Evolutionary conservation across 2,329 filamentous ascomycete species (phyloP).

Genomic region (Chalara sp.): DNA sequence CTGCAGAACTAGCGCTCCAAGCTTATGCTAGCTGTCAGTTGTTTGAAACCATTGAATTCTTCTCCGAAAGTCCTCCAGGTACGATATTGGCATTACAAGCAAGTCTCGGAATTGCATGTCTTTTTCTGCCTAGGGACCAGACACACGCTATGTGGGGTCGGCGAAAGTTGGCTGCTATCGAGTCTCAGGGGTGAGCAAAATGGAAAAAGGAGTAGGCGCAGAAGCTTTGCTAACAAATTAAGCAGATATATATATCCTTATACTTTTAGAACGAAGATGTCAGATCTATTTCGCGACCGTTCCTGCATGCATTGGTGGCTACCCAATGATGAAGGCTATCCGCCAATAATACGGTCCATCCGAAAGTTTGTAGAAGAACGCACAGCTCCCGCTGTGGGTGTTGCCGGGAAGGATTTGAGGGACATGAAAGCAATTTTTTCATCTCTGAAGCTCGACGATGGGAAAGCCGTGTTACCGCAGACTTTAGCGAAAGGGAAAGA

Average conservation of each 20-base stretch:
- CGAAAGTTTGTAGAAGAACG: slow-evolving; percentile 77
- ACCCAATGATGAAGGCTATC: slow-evolving; percentile 71
- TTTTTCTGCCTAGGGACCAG: slow-evolving; percentile 73
- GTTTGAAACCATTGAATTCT: slow-evolving; percentile 71
- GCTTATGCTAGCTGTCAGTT: slow-evolving; percentile 69
- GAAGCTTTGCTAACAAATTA: slow-evolving; percentile 5
- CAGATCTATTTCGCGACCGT: slow-evolving; percentile 65
- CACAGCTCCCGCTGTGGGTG: slow-evolving; percentile 50
- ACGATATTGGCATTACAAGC: slow-evolving; percentile 68
- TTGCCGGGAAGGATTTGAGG: slow-evolving; percentile 58
- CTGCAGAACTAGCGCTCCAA: slow-evolving; percentile 49
- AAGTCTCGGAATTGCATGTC: slow-evolving; percentile 64
- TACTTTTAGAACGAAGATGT: slow-evolving; percentile 67
- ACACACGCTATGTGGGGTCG: slow-evolving; percentile 74
- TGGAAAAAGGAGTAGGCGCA: too few relatives aligned
- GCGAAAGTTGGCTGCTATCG: slow-evolving; percentile 70
- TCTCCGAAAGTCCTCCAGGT: slow-evolving; percentile 63
- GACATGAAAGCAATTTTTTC: slow-evolving; percentile 69
- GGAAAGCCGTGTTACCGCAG: slow-evolving; percentile 8
- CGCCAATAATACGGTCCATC: slow-evolving; percentile 66
- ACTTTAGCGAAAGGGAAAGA: slow-evolving; percentile 5
- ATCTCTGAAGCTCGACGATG: slow-evolving; percentile 47
- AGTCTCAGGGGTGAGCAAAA: slow-evolving; percentile 65
- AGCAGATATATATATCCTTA: slow-evolving; percentile 76
- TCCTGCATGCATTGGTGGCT: slow-evolving; percentile 83